Evolutionary conservation across 768 basidiomycete genomes (phyloP).

Genomic region (Infundibulicybe gibba): DNA sequence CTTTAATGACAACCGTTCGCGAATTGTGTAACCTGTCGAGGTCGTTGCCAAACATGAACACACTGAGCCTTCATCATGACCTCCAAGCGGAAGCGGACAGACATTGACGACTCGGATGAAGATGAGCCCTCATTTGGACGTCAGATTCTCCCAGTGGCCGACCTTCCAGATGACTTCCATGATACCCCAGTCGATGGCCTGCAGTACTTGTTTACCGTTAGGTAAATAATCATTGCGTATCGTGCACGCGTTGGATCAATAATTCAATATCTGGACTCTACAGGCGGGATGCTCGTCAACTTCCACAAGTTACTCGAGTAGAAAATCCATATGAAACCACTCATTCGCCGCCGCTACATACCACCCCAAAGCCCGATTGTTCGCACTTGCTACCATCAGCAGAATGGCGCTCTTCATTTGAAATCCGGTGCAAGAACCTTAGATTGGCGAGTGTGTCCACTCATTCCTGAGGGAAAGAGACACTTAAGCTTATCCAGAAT

Average conservation of each 20-base stretch:
- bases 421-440: conserved; percentile 60
- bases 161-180: conserved; percentile 66
- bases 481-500: conserved; percentile 42
- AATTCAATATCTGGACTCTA: too few relatives aligned
- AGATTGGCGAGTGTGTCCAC: conserved; percentile 42
- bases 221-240: conserved; percentile 34
- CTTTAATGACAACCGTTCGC: too few relatives aligned
- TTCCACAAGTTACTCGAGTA: conserved; percentile 65
- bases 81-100: conserved; percentile 55
- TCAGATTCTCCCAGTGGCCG: conserved; percentile 80
- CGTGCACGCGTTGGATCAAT: conserved; percentile 1
- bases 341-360: conserved; percentile 15
- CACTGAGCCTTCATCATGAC: conserved; percentile 17
- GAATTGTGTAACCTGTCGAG: too few relatives aligned
- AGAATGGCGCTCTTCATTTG: conserved; percentile 62
- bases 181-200: conserved; percentile 66
- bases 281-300: conserved; percentile 67
- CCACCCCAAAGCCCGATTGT: conserved; percentile 16
- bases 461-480: neutral
- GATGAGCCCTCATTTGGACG: conserved; percentile 61
- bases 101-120: conserved; percentile 49
- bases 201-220: conserved; percentile 79
- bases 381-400: conserved; percentile 51
- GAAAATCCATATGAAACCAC: conserved; percentile 62
- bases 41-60: too few relatives aligned